These are phyloP conservation scores for Sugiyamaella americana DNA, from an alignment of 805 yeast species.

Conservation along the genomic window DNA sequence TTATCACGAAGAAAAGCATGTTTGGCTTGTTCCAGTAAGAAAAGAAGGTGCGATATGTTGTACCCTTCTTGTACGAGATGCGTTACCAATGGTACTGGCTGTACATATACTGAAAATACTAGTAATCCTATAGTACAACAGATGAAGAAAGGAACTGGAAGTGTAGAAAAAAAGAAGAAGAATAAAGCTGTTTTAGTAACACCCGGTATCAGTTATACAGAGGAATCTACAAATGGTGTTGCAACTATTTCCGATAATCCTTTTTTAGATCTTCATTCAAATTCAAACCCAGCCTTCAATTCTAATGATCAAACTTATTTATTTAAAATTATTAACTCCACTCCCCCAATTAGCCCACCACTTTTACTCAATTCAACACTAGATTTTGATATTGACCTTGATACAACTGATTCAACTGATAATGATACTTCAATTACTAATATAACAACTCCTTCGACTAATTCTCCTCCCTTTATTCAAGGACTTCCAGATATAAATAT, in stretches of 20 bases:
- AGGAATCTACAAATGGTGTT: neutral
- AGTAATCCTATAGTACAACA: constrained; percentile 9
- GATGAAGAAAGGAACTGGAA: neutral
- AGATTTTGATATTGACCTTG: neutral
- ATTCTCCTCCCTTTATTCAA: neutral
- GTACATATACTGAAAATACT: constrained; percentile 12
- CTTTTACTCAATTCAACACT: neutral
- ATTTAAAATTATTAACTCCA: neutral
- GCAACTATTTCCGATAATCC: neutral
- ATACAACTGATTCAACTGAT: neutral
- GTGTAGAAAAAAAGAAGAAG: neutral
- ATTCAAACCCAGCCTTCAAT: no score
- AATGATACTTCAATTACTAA: neutral
- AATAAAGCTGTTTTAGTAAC: neutral
- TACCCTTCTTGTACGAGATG: constrained; percentile 24
- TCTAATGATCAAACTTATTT: neutral
- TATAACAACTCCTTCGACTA: neutral
- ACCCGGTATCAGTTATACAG: neutral
- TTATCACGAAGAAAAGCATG: constrained; percentile 17
- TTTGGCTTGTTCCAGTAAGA: constrained; percentile 18
- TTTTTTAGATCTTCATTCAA: neutral
- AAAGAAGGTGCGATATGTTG: constrained; percentile 20
- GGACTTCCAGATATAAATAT: neutral
- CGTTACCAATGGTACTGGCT: constrained; percentile 12
- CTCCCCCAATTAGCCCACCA: neutral